Evolutionary conservation across 306 rosid genomes (phyloP).

Genomic region (Quercus robur): DNA sequence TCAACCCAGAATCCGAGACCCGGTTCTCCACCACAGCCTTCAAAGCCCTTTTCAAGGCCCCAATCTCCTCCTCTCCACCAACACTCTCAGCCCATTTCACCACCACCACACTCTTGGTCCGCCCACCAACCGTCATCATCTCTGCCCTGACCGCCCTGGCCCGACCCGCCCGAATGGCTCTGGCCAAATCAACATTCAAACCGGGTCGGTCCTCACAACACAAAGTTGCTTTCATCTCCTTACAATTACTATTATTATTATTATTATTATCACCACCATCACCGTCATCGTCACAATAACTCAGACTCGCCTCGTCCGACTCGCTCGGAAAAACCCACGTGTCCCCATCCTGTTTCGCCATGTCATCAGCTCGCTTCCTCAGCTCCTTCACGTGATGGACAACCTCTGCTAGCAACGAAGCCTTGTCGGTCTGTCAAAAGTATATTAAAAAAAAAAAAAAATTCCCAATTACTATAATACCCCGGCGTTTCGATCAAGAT

Average conservation of each 20-base stretch:
- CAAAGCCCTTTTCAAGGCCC: conserved; percentile 70
- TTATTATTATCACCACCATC: conserved; percentile 4
- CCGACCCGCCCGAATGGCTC: conserved; percentile 56
- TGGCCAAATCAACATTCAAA: conserved; percentile 56
- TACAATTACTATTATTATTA: neutral
- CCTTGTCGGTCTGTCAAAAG: conserved; percentile 67
- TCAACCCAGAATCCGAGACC: conserved; percentile 36
- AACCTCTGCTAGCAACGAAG: conserved; percentile 81
- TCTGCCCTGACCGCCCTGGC: conserved; percentile 61
- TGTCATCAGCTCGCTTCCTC: conserved; percentile 44
- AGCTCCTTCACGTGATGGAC: conserved; percentile 71
- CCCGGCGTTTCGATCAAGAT: neutral
- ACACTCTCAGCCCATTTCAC: conserved; percentile 43
- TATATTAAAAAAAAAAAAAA: too few species aligned
- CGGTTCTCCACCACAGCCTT: conserved; percentile 74
- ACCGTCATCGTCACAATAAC: conserved; percentile 34
- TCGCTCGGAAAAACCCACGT: conserved; percentile 59
- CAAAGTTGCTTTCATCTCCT: conserved; percentile 51
- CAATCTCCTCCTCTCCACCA: conserved; percentile 30
- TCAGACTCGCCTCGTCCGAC: conserved; percentile 60
- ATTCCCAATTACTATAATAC: conserved; percentile 11
- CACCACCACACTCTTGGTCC: conserved; percentile 64
- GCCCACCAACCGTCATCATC: conserved; percentile 81
- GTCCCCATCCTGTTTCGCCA: conserved; percentile 28
- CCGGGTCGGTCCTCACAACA: conserved; percentile 84